Evolutionary conservation across 2,329 filamentous ascomycete genomes (phyloP).

Genomic region (Curvularia hawaiiensis): DNA sequence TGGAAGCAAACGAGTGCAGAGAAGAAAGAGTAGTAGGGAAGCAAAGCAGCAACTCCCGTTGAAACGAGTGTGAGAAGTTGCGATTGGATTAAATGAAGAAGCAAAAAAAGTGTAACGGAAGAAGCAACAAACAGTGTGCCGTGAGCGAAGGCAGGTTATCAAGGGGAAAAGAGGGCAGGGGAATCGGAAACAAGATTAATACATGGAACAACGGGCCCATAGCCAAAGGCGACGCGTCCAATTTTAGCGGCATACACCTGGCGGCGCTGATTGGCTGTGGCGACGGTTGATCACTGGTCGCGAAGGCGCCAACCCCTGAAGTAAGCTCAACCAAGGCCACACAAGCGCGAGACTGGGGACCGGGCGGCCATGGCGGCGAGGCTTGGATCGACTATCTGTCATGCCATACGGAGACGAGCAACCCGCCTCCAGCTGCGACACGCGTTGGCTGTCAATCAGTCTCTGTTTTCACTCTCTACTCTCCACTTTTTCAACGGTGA

Average conservation of each 20-base stretch:
- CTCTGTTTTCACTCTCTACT: not conserved
- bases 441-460: constrained; percentile 15
- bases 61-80: constrained; percentile 22
- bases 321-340: constrained; percentile 9
- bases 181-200: constrained; percentile 7
- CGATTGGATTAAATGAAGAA: constrained; percentile 6
- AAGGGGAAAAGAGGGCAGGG: constrained; percentile 1
- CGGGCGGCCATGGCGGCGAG: constrained; percentile 15
- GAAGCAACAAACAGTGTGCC: constrained; percentile 9
- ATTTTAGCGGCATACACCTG: constrained; percentile 9
- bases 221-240: constrained; percentile 14
- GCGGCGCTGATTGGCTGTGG: constrained; percentile 1
- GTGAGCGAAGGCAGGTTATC: constrained; percentile 1
- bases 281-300: not conserved
- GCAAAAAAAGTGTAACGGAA: constrained; percentile 12
- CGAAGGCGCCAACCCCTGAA: constrained; percentile 14
- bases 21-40: constrained; percentile 6
- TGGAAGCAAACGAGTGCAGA: not conserved
- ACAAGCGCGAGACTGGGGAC: not conserved
- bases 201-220: not conserved
- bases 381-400: constrained; percentile 17
- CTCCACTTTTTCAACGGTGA: constrained; percentile 3
- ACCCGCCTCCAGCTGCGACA: constrained; percentile 12
- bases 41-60: constrained; percentile 12
- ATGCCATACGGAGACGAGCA: not conserved